These are phyloP conservation scores for Saccharomyces hybrid DNA, from an alignment of 1,139 yeast genomes.

Conservation along the genomic window DNA sequence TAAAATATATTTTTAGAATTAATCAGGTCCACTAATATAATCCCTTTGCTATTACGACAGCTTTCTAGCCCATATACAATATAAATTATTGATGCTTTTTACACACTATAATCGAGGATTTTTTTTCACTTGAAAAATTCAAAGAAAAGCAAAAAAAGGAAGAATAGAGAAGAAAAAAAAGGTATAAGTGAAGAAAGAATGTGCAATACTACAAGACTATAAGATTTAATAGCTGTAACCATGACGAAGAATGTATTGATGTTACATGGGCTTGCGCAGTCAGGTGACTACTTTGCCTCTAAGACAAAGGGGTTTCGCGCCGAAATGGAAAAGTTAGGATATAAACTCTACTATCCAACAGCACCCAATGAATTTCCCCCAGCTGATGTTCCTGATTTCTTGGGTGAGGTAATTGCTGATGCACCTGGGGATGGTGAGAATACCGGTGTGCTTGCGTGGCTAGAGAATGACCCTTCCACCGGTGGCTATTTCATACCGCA, in stretches of 20 bases:
- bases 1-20: background rate
- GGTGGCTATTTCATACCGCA: constrained; percentile 22
- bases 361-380: constrained; percentile 45
- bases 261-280: constrained; percentile 56
- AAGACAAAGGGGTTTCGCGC: constrained; percentile 71
- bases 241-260: constrained; percentile 37
- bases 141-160: background rate
- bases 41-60: background rate
- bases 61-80: background rate
- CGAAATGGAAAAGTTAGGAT: constrained; percentile 52
- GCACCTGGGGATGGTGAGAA: constrained; percentile 7
- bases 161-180: background rate
- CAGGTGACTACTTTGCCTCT: constrained; percentile 62
- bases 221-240: background rate
- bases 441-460: constrained; percentile 27
- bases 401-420: constrained; percentile 12
- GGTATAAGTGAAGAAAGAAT: background rate
- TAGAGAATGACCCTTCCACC: constrained; percentile 21
- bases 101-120: background rate
- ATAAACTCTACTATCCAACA: constrained; percentile 61
- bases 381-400: constrained; percentile 24
- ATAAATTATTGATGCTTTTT: background rate
- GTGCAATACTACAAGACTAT: background rate
- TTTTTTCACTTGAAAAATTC: background rate
- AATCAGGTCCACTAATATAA: background rate